Percentiles rank a stretch among this genome's conserved stretches.
Conservation (phyloP, 176 grass and related monocot genomes). For the Carex scoparia region DNA sequence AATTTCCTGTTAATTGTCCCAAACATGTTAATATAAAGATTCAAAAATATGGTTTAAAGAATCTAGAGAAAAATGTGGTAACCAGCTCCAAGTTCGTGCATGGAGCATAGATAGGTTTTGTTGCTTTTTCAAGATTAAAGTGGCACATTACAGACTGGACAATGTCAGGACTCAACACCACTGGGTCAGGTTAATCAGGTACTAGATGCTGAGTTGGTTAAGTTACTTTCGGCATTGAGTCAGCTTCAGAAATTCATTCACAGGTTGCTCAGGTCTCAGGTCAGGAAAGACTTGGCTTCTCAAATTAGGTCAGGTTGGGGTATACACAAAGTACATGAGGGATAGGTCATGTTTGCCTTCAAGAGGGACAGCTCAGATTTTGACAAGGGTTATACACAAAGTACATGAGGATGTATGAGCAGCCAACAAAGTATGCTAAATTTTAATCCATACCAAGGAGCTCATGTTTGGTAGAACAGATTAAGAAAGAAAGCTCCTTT, state of each 20-base stretch:
- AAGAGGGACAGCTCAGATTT: background rate
- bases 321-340: too few relatives aligned
- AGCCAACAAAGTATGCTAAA: background rate
- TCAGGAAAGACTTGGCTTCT: background rate
- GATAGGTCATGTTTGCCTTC: background rate
- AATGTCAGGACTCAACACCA: background rate
- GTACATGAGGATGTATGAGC: background rate
- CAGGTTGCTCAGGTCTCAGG: background rate
- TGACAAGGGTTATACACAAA: background rate
- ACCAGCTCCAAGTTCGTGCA: background rate
- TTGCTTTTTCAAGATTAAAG: background rate
- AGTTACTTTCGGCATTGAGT: background rate
- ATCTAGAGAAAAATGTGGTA: background rate
- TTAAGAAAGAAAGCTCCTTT: too few relatives aligned
- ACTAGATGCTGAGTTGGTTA: background rate
- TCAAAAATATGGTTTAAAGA: background rate
- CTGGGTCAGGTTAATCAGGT: background rate
- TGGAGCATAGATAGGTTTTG: background rate
- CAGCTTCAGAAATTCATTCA: background rate
- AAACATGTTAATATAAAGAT: background rate
- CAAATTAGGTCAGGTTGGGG: background rate
- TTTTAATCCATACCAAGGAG: background rate
- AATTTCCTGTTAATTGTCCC: slow-evolving; percentile 44
- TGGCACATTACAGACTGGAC: background rate
- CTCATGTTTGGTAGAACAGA: too few relatives aligned